phyloP scores from a whole-genome alignment of 163 green algal genomes.

The Prototheca wickerhamii region DNA sequence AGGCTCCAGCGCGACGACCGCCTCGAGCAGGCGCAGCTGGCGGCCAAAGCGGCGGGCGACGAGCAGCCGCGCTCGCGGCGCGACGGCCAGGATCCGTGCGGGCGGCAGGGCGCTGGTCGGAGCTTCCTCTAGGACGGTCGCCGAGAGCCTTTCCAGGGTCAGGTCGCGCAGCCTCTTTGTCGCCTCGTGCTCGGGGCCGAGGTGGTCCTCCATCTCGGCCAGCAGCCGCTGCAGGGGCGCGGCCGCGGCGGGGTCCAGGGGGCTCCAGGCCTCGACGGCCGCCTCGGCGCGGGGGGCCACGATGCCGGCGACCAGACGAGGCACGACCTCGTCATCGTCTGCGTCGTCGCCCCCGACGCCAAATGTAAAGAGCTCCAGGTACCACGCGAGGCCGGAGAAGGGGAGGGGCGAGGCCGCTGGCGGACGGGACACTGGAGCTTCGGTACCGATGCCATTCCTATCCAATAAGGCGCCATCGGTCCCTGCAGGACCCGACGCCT shows the following conservation, averaged over 20 bases:
- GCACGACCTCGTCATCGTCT: neutral
- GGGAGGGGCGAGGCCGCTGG: neutral
- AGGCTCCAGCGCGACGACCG: conserved; percentile 41
- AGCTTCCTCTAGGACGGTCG: conserved; percentile 17
- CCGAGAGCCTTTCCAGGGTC: conserved; percentile 26
- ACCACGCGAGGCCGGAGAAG: neutral
- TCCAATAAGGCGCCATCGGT: no score
- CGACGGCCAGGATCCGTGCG: conserved; percentile 26
- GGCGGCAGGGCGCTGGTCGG: conserved; percentile 45
- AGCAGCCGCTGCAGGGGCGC: neutral
- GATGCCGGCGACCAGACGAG: neutral
- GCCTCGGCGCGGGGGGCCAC: neutral
- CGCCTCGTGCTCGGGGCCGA: conserved; percentile 10
- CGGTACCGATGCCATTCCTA: no score
- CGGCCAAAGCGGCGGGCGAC: conserved; percentile 45
- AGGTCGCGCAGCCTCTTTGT: conserved; percentile 5
- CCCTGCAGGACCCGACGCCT: neutral
- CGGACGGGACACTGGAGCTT: neutral
- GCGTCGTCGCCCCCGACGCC: neutral
- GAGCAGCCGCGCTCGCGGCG: conserved; percentile 28
- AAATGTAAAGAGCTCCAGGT: neutral
- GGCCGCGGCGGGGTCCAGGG: conserved; percentile 3
- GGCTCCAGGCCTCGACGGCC: neutral
- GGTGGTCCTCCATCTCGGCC: conserved; percentile 38
- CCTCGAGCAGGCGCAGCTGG: conserved; percentile 42